phyloP scores from a whole-genome alignment of 148 eudicot species.

The Nyssa sinensis region DNA sequence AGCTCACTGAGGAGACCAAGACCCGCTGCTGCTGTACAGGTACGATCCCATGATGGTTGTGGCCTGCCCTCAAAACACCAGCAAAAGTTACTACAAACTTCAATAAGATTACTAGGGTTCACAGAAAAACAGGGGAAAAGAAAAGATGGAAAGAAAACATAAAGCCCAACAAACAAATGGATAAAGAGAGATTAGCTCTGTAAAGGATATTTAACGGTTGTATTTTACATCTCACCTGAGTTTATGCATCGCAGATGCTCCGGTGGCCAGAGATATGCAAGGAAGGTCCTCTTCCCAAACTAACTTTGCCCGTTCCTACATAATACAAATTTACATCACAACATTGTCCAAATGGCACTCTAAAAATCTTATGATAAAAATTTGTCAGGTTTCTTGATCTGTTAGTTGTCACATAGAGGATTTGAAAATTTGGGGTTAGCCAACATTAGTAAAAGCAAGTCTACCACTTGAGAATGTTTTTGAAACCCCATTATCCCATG shows the following conservation, averaged over 20 bases:
- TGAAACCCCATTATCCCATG: too few relatives aligned
- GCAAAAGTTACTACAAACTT: neutral
- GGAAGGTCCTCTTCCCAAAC: constrained; percentile 74
- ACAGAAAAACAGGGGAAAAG: neutral
- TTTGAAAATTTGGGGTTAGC: neutral
- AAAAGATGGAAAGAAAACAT: neutral
- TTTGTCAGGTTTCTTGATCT: neutral
- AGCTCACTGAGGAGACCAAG: constrained; percentile 75
- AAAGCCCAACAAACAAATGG: neutral
- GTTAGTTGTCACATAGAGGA: neutral
- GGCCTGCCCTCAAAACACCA: constrained; percentile 49
- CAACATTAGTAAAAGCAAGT: neutral
- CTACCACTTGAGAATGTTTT: neutral
- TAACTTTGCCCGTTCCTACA: constrained; percentile 66
- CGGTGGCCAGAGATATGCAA: constrained; percentile 71
- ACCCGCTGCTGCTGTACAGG: constrained; percentile 97
- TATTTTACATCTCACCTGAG: constrained; percentile 52
- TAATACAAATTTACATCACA: constrained; percentile 9
- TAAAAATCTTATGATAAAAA: neutral
- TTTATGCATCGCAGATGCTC: constrained; percentile 93
- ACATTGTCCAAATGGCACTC: neutral
- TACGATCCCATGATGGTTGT: constrained; percentile 95
- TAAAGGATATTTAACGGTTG: neutral
- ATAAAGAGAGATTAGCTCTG: too few relatives aligned
- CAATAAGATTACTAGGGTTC: neutral